Conservation (phyloP, 305 asterid species). For the Ajuga reptans region DNA sequence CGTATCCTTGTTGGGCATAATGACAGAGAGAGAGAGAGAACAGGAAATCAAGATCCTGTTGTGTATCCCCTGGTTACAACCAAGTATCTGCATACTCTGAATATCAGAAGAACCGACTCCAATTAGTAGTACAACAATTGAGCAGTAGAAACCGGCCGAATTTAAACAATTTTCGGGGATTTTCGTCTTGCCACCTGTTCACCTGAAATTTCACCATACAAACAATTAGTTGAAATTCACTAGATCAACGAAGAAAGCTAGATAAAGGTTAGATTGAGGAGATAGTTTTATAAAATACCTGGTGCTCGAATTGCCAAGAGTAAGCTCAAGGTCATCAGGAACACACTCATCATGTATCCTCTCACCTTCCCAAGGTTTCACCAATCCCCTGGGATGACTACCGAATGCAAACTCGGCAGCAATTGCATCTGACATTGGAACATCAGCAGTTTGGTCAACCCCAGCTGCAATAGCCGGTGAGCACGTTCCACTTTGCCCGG, state of each 20-base stretch:
- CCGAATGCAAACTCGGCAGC: conserved; percentile 92
- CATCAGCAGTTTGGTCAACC: conserved; percentile 68
- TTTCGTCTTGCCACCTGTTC: conserved; percentile 10
- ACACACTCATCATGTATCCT: conserved; percentile 90
- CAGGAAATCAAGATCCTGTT: neutral
- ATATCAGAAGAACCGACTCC: conserved; percentile 11
- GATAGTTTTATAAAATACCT: conserved; percentile 34
- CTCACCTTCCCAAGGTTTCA: conserved; percentile 97
- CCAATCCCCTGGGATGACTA: conserved; percentile 55
- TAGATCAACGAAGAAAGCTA: neutral
- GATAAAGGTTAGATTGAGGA: neutral
- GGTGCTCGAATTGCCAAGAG: conserved; percentile 83
- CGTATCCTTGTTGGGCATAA: conserved; percentile 24
- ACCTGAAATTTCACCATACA: conserved; percentile 20
- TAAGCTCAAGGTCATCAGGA: conserved; percentile 92
- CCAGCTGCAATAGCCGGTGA: conserved; percentile 77
- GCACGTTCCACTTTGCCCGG: conserved; percentile 94
- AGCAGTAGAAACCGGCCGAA: conserved; percentile 15
- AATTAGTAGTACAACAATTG: conserved; percentile 20
- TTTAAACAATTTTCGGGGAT: neutral
- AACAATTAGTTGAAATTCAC: neutral
- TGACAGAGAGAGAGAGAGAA: neutral
- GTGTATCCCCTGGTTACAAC: conserved; percentile 5
- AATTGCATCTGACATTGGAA: conserved; percentile 81
- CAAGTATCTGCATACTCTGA: neutral